Evolutionary conservation across 768 basidiomycete species (phyloP), one percentile per base, ranked within the genome.

Genomic region (Hysterangium stoloniferum): DNA sequence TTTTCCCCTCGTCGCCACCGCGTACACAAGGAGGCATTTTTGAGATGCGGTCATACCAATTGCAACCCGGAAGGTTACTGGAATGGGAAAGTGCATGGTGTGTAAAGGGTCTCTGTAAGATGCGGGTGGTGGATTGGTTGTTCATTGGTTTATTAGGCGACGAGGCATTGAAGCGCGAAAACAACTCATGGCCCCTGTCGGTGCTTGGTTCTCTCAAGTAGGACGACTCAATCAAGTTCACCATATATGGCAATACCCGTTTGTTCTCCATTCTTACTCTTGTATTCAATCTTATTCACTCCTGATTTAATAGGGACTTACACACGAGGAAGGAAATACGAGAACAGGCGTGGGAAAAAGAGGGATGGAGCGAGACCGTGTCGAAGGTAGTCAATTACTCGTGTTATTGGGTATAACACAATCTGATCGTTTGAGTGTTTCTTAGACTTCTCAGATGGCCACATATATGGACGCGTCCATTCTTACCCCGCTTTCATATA

Each of bases 211-310:
- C 68, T 86, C 86, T 50, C 89, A 91, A 65, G 73, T 89, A 41
- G 89, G 89, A 45, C 76, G 84, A 42, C 71, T 90, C 48, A 85
- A 90, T 61, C 78, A 89, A 57, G 95, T 96, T 6, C 88, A 97
- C 63, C 95, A 97, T 68, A 78, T 97, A 69, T 98, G 95, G 95
- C 94, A 97, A 68, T 95, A 95, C 64, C 82, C 83, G 89, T 91
- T 60, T 63, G 83, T 76, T 53, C 52, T 40, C 42, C 24, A 43
- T 52, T 45, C 45, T 29, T 22, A 13, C 52, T 61, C 50, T 56
- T 49, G 49, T 28, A 5, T 40, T 33, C 6, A 45, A 40, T 44
- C 63, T 53, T n/a, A 13, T 20, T 6, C 36, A 35, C 44, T 52
- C 47, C 31, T 33, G 53, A 35, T 61, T 58, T 11, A 34, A 45